phyloP scores from a whole-genome alignment of 2,329 filamentous ascomycete species.

The Polytolypa hystricis region DNA sequence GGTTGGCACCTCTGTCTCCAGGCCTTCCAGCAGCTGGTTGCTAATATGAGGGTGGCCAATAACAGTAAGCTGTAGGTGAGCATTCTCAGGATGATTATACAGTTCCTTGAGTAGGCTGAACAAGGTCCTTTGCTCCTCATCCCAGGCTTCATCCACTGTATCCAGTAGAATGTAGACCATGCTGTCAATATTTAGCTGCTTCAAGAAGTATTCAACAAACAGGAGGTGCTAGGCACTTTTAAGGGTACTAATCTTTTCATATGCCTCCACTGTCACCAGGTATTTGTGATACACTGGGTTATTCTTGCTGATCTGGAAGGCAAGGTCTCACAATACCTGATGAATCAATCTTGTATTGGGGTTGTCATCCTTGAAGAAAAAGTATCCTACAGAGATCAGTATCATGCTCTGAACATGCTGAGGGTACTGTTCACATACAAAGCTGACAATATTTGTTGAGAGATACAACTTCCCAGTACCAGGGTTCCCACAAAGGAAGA shows the following conservation, averaged over 20 bases:
- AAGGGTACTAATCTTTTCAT: slow-evolving; percentile 35
- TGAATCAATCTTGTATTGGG: slow-evolving; percentile 36
- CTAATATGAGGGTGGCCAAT: slow-evolving; percentile 34
- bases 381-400: slow-evolving; percentile 30
- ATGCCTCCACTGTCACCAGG: slow-evolving; percentile 25
- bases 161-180: slow-evolving; percentile 37
- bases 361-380: slow-evolving; percentile 40
- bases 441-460: slow-evolving; percentile 33
- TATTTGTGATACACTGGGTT: slow-evolving; percentile 37
- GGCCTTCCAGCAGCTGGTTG: slow-evolving; percentile 25
- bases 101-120: slow-evolving; percentile 25
- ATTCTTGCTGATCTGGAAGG: slow-evolving; percentile 38
- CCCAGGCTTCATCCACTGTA: slow-evolving; percentile 37
- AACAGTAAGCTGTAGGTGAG: slow-evolving; percentile 27
- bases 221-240: slow-evolving; percentile 35
- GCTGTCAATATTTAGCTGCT: slow-evolving; percentile 21
- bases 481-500: slow-evolving; percentile 37
- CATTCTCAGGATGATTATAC: slow-evolving; percentile 12
- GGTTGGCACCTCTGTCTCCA: slow-evolving; percentile 27
- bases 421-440: slow-evolving; percentile 26
- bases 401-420: slow-evolving; percentile 11
- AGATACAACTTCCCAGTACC: slow-evolving; percentile 40
- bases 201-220: slow-evolving; percentile 29
- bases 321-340: slow-evolving; percentile 37
- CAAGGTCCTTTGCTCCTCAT: slow-evolving; percentile 28